A percentile compares a stretch with the other conserved stretches of the same genome.
phyloP scores from a whole-genome alignment of 805 yeast genomes.

The Saturnispora saitoi region DNA sequence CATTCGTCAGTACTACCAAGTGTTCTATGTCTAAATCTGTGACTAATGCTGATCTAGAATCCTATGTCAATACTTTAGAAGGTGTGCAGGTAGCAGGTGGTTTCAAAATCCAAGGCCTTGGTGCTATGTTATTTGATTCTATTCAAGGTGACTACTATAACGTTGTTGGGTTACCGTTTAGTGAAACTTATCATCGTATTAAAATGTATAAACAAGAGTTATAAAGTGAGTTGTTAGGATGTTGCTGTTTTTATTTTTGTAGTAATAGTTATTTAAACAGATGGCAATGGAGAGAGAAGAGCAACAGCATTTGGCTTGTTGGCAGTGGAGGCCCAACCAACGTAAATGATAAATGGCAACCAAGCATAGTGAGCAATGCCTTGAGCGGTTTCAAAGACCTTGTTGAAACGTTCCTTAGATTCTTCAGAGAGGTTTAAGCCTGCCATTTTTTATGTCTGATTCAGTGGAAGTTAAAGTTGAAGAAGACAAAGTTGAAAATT shows the following conservation, averaged over 20 bases:
- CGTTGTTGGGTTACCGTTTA: conserved; percentile 80
- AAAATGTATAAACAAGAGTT: conserved; percentile 1
- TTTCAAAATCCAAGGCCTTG: conserved; percentile 69
- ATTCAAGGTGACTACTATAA: conserved; percentile 79
- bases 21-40: conserved; percentile 35
- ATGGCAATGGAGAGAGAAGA: conserved; percentile 73
- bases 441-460: conserved; percentile 24
- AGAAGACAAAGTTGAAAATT: background rate
- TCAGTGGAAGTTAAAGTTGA: background rate
- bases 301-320: conserved; percentile 76
- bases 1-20: conserved; percentile 17
- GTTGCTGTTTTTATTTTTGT: no score
- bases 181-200: conserved; percentile 19
- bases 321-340: conserved; percentile 77
- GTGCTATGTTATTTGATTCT: conserved; percentile 52
- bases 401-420: conserved; percentile 75
- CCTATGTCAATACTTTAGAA: conserved; percentile 63
- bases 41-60: conserved; percentile 46
- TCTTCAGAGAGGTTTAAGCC: conserved; percentile 38
- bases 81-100: conserved; percentile 89
- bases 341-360: conserved; percentile 88
- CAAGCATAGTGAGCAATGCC: conserved; percentile 92
- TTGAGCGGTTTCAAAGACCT: conserved; percentile 73
- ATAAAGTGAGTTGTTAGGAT: background rate
- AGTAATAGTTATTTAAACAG: conserved; percentile 36